These are phyloP conservation scores for Cephaloascus albidus DNA, from an alignment of 805 yeast species.

Conservation along the genomic window DNA sequence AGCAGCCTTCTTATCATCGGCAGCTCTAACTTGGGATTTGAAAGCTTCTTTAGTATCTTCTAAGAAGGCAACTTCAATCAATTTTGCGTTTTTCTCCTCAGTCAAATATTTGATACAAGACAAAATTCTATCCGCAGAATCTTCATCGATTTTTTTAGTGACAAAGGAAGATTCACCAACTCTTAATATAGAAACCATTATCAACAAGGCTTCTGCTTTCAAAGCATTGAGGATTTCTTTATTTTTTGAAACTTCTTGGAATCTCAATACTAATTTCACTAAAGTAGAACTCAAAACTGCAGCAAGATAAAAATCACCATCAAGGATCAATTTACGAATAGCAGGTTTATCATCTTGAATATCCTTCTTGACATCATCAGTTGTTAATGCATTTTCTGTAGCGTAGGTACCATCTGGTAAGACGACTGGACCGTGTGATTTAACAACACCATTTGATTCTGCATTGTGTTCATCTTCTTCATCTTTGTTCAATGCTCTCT, in stretches of 20 bases:
- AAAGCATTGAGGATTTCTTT: slow-evolving; percentile 65
- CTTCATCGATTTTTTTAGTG: slow-evolving; percentile 82
- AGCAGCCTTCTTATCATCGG: slow-evolving; percentile 49
- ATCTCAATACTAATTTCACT: slow-evolving; percentile 78
- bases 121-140: slow-evolving; percentile 88
- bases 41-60: slow-evolving; percentile 85
- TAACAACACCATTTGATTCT: slow-evolving; percentile 19
- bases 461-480: slow-evolving; percentile 17
- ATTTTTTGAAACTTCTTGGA: slow-evolving; percentile 46
- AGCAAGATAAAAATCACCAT: slow-evolving; percentile 86
- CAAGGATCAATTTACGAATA: slow-evolving; percentile 69
- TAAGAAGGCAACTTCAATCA: slow-evolving; percentile 61
- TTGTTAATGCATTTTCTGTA: slow-evolving; percentile 75
- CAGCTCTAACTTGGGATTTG: slow-evolving; percentile 54
- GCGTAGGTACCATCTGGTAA: slow-evolving; percentile 99
- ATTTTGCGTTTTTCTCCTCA: slow-evolving; percentile 43
- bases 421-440: slow-evolving; percentile 59
- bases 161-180: slow-evolving; percentile 71
- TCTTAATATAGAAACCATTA: slow-evolving; percentile 85
- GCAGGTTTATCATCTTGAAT: slow-evolving; percentile 51
- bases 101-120: slow-evolving; percentile 76
- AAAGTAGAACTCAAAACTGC: slow-evolving; percentile 83
- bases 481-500: slow-evolving; percentile 25
- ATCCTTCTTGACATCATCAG: slow-evolving; percentile 17
- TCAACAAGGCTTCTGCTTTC: slow-evolving; percentile 90